phyloP scores from a whole-genome alignment of 2,329 filamentous ascomycete genomes.

The Pyrenophora graminea region DNA sequence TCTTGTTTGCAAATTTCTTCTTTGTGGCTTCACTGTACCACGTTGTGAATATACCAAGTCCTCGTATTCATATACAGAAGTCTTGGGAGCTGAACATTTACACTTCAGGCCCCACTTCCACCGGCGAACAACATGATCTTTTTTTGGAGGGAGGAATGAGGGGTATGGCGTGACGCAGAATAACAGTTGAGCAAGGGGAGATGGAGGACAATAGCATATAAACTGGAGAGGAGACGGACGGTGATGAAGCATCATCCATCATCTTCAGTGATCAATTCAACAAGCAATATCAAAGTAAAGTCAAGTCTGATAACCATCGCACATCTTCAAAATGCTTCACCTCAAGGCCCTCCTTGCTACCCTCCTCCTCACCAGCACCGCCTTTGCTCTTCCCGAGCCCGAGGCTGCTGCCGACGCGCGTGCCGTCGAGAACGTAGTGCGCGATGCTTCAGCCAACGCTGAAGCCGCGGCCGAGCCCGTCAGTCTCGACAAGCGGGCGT shows the following conservation, averaged over 20 bases:
- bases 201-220: too few species aligned
- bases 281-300: too few species aligned
- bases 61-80: not conserved
- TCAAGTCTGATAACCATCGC: not conserved
- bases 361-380: constrained; percentile 2
- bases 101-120: not conserved
- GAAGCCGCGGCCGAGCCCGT: not conserved
- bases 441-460: not conserved
- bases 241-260: too few species aligned
- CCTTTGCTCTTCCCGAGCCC: constrained; percentile 2
- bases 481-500: constrained; percentile 5
- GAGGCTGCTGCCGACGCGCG: not conserved
- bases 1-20: not conserved
- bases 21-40: not conserved
- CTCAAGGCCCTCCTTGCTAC: constrained; percentile 5
- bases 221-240: too few species aligned
- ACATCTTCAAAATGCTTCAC: constrained; percentile 2
- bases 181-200: too few species aligned
- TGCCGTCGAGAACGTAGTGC: not conserved
- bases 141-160: too few species aligned
- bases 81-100: not conserved
- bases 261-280: too few species aligned
- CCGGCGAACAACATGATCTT: not conserved
- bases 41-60: not conserved
- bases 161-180: too few species aligned